Percentiles rank a stretch among this genome's conserved stretches.
Evolutionary conservation across 2,329 filamentous ascomycete genomes (phyloP).

Genomic region (Sporothrix humicola): DNA sequence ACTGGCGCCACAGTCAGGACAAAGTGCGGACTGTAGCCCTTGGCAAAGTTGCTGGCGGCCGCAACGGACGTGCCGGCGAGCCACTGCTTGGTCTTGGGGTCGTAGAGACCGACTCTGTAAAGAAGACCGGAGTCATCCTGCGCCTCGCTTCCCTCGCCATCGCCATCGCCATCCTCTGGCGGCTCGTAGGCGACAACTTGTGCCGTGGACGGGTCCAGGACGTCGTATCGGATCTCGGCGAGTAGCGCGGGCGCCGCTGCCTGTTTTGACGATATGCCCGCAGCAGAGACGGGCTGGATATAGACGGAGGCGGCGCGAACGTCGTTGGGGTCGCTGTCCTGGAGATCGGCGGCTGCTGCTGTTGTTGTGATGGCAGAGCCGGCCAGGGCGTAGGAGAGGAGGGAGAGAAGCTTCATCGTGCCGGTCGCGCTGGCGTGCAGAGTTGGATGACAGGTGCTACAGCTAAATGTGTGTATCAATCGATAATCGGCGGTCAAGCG

Average conservation of each 20-base stretch:
- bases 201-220: constrained; percentile 49
- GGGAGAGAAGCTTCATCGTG: constrained; percentile 29
- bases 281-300: constrained; percentile 56
- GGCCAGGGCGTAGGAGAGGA: constrained; percentile 25
- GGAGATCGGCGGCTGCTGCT: constrained; percentile 9
- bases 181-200: constrained; percentile 61
- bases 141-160: constrained; percentile 40
- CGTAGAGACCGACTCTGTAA: constrained; percentile 64
- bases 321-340: constrained; percentile 37
- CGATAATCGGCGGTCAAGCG: no score
- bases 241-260: constrained; percentile 49
- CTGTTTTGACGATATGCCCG: constrained; percentile 39
- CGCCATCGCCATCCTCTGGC: constrained; percentile 49
- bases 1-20: constrained; percentile 55
- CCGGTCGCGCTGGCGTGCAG: neutral
- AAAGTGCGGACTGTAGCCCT: constrained; percentile 65
- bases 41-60: constrained; percentile 62
- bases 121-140: constrained; percentile 51
- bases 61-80: constrained; percentile 61
- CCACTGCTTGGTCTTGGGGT: constrained; percentile 55
- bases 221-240: constrained; percentile 63
- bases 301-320: constrained; percentile 58
- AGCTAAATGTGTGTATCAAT: no score
- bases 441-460: no score
- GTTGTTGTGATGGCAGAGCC: neutral